Evolutionary conservation across 306 rosid species (phyloP).

Genomic region (Cicer cuneatum): DNA sequence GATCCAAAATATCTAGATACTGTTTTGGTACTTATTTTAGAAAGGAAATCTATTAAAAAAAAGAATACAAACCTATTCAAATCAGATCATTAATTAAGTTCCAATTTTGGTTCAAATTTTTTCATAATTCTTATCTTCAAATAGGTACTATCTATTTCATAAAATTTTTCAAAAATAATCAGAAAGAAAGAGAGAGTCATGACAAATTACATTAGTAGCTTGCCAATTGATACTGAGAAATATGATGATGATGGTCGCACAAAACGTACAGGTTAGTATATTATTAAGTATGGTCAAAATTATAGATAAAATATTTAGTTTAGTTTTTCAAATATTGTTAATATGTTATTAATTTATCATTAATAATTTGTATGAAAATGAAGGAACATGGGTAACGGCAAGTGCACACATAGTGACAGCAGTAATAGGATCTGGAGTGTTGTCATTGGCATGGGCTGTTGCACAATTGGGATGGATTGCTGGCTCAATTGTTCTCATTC

Average conservation of each 20-base stretch:
- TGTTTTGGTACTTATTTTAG: too few species aligned
- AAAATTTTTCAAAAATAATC: too few species aligned
- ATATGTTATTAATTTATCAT: too few species aligned
- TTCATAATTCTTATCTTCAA: too few species aligned
- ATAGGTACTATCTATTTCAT: too few species aligned
- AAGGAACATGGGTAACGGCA: constrained; percentile 58
- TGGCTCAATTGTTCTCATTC: constrained; percentile 6
- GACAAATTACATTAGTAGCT: not conserved
- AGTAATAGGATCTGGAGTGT: constrained; percentile 59
- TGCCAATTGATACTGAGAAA: constrained; percentile 1
- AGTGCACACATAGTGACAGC: constrained; percentile 58
- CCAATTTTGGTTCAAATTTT: too few species aligned
- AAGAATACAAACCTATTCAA: too few species aligned
- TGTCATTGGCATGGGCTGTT: constrained; percentile 53
- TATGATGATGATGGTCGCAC: constrained; percentile 50
- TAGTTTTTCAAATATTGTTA: not conserved
- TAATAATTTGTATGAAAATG: not conserved
- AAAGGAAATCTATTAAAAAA: too few species aligned
- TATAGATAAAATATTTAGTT: too few species aligned
- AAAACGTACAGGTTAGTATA: constrained; percentile 47
- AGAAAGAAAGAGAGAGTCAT: too few species aligned
- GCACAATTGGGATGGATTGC: constrained; percentile 62
- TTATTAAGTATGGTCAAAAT: not conserved
- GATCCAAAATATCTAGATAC: too few species aligned
- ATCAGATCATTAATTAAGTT: too few species aligned